Base-by-base conservation (phyloP, 192 early-diverging fungal species). In the Coemansia sp. region DNA sequence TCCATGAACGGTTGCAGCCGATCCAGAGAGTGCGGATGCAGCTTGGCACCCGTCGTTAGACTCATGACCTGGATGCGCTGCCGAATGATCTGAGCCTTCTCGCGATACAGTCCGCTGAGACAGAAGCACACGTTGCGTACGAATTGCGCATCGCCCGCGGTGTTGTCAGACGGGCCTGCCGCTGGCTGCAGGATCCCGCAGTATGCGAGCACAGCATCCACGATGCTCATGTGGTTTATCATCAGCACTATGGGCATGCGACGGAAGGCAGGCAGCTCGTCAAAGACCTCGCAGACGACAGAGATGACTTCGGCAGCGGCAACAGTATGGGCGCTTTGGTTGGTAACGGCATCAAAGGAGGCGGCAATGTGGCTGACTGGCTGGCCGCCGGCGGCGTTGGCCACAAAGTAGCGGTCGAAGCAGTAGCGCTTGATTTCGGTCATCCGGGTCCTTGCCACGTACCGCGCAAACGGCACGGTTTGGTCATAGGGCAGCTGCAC, bases 251-350 rank as follows among this genome's bases (percentile, higher is more conserved):
- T 72, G 7, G 84, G 84, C 60, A 84, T 82, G 15, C 66, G 25
- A 59, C 87, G 85, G 59, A 88, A 88, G 26, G 88, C 83, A 21
- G 89, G 90, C 35, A 90, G 78, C 52, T 87, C 88, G 58, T 87
- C 84, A 52, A 91, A 64, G 4, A 91, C 74, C 78, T 92, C 88
- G 51, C 87, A 87, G 7, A 91, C 89, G 1, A 93, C 88, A 28
- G 91, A 89, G n/a, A 97, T 73, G 1, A 95, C 84, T 72, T 98
- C 96, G 3, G 94, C 94, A 34, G 95, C 95, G 0, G 92, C 86
- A 40, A 93, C 84, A 3, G 74, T 87, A 89, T 91, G 58, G 67
- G 84, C 43, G 68, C 77, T 56, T 73, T 66, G 13, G 79, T 87
- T 57, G 39, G 87, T 88, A 6, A 96, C 90, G 46, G 95, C 92